phyloP scores from a whole-genome alignment of 352 stramenopile species.

The Globisporangium emineosum region DNA sequence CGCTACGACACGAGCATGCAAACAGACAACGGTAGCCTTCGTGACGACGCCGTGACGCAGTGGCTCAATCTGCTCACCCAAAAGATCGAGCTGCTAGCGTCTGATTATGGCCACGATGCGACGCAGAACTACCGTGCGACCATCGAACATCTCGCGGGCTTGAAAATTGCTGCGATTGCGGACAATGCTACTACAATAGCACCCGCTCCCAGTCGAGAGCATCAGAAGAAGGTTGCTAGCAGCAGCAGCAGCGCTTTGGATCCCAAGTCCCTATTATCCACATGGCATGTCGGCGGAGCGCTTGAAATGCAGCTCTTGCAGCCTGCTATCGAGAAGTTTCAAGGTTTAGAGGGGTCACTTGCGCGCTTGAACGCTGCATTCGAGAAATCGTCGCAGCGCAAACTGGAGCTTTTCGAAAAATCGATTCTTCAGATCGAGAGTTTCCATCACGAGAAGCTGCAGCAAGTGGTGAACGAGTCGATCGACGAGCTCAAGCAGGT shows the following conservation, averaged over 20 bases:
- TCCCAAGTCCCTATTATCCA: constrained; percentile 9
- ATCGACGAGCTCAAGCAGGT: constrained; percentile 50
- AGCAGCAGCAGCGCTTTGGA: background rate
- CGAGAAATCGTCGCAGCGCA: constrained; percentile 27
- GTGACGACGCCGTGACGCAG: constrained; percentile 32
- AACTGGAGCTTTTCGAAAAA: constrained; percentile 42
- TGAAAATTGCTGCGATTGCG: background rate
- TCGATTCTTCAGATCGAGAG: constrained; percentile 48
- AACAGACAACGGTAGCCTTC: constrained; percentile 21
- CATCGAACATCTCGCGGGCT: constrained; percentile 18
- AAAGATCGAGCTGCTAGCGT: constrained; percentile 36
- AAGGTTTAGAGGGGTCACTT: constrained; percentile 39
- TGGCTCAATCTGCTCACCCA: constrained; percentile 46
- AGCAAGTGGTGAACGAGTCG: constrained; percentile 48
- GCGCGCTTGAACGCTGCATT: constrained; percentile 28
- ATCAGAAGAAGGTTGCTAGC: background rate
- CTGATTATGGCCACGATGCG: constrained; percentile 36
- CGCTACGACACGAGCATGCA: constrained; percentile 12
- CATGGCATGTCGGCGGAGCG: constrained; percentile 34
- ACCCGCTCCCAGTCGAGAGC: background rate
- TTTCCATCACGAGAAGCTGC: constrained; percentile 51
- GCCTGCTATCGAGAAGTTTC: constrained; percentile 23
- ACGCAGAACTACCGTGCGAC: constrained; percentile 25
- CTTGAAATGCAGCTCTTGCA: constrained; percentile 30
- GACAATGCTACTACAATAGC: background rate